A percentile compares a stretch with the other conserved stretches of the same genome.
These are phyloP conservation scores for Bruguiera parviflora DNA, from an alignment of 345 rosid species.

Conservation along the genomic window DNA sequence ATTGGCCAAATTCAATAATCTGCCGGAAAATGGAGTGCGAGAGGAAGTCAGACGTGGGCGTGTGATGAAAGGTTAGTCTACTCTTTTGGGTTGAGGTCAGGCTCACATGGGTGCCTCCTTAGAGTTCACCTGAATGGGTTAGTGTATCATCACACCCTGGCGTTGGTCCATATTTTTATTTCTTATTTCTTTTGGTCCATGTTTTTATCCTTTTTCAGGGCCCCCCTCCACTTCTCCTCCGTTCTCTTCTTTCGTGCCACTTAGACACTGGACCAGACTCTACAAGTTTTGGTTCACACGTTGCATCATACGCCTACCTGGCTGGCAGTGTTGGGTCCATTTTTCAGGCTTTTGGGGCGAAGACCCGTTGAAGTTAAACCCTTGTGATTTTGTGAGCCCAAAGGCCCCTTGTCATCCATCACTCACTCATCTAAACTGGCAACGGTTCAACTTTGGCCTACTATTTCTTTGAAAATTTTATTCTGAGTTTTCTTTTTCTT, in stretches of 20 bases:
- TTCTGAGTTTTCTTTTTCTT: no score
- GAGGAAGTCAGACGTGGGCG: no score
- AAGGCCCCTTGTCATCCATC: background rate
- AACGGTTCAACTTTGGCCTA: no score
- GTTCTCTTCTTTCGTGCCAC: background rate
- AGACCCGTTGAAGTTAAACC: background rate
- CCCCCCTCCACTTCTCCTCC: background rate
- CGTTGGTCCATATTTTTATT: constrained; percentile 21
- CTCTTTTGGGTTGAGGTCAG: background rate
- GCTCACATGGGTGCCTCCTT: no score
- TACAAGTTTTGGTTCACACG: background rate
- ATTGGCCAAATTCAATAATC: no score
- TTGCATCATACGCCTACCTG: background rate
- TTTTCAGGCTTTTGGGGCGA: constrained; percentile 3
- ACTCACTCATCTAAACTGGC: no score
- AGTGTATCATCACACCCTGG: background rate
- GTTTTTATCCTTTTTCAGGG: background rate
- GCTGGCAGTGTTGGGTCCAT: constrained; percentile 18
- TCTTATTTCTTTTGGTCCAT: background rate
- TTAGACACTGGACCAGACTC: background rate
- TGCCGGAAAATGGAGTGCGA: no score
- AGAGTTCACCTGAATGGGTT: constrained; percentile 7
- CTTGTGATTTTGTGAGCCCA: background rate
- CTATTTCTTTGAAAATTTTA: no score
- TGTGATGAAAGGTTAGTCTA: no score